Percentiles rank a stretch among this genome's conserved stretches.
Evolutionary conservation across 495 filamentous ascomycete species (phyloP).

Genomic region (Staphylotrichum longicolle): DNA sequence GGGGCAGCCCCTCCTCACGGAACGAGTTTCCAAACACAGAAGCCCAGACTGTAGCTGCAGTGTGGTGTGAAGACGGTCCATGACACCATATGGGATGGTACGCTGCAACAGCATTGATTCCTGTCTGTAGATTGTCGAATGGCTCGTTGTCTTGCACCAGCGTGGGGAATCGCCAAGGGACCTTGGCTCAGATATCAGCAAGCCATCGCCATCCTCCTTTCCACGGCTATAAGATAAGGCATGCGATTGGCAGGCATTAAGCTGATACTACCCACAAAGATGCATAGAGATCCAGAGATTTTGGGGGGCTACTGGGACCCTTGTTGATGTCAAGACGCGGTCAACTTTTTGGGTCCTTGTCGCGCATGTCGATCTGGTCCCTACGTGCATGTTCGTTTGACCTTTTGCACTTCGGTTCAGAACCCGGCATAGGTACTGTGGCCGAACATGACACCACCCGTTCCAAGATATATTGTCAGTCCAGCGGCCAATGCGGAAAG

Average conservation of each 20-base stretch:
- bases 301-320: not conserved
- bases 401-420: too few relatives aligned
- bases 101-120: not conserved
- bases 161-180: constrained; percentile 11
- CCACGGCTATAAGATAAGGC: not conserved
- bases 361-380: not conserved
- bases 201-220: not conserved
- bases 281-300: not conserved
- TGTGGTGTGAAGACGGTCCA: not conserved
- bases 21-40: too few relatives aligned
- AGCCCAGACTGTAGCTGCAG: too few relatives aligned
- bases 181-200: not conserved
- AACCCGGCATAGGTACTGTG: too few relatives aligned
- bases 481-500: not conserved
- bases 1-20: too few relatives aligned
- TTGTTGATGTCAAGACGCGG: not conserved
- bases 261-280: not conserved
- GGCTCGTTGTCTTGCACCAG: not conserved
- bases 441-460: too few relatives aligned
- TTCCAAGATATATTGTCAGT: too few relatives aligned
- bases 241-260: constrained; percentile 1
- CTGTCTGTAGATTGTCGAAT: constrained; percentile 12
- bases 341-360: too few relatives aligned
- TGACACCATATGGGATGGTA: not conserved
- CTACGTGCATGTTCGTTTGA: not conserved